phyloP scores from a whole-genome alignment of 163 green algal genomes.

The Chlamydomonas reinhardtii region DNA sequence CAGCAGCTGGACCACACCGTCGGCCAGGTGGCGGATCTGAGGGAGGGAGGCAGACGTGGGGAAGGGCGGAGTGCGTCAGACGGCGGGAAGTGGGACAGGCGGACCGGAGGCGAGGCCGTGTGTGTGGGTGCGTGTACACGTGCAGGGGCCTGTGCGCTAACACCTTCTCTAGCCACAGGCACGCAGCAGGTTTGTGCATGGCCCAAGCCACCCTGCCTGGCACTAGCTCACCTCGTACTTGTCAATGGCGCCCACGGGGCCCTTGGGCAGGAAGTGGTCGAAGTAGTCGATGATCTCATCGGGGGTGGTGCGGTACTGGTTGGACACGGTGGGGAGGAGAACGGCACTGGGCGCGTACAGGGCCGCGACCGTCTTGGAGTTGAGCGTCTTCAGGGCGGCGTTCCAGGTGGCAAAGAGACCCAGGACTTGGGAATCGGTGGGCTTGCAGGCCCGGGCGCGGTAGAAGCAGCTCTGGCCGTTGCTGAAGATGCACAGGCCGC shows the following conservation, averaged over 20 bases:
- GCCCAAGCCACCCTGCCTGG: neutral
- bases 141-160: too few relatives aligned
- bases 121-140: too few relatives aligned
- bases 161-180: too few relatives aligned
- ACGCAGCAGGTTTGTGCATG: too few relatives aligned
- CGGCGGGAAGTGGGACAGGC: neutral
- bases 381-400: constrained; percentile 3
- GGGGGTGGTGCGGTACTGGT: constrained; percentile 34
- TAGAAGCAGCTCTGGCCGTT: neutral
- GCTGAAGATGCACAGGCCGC: neutral
- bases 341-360: constrained; percentile 53
- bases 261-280: constrained; percentile 30
- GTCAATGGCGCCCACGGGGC: constrained; percentile 5
- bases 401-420: constrained; percentile 31
- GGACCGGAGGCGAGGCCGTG: too few relatives aligned
- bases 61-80: neutral
- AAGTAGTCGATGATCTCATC: constrained; percentile 51
- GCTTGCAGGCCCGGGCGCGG: neutral
- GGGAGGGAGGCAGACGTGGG: neutral
- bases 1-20: constrained; percentile 46
- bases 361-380: constrained; percentile 37
- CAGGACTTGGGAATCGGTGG: constrained; percentile 4
- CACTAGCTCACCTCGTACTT: neutral
- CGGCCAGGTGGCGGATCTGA: constrained; percentile 23
- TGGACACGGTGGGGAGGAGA: constrained; percentile 61